Evolutionary conservation across 2,329 filamentous ascomycete genomes (phyloP).

Genomic region (Graphium sp.): DNA sequence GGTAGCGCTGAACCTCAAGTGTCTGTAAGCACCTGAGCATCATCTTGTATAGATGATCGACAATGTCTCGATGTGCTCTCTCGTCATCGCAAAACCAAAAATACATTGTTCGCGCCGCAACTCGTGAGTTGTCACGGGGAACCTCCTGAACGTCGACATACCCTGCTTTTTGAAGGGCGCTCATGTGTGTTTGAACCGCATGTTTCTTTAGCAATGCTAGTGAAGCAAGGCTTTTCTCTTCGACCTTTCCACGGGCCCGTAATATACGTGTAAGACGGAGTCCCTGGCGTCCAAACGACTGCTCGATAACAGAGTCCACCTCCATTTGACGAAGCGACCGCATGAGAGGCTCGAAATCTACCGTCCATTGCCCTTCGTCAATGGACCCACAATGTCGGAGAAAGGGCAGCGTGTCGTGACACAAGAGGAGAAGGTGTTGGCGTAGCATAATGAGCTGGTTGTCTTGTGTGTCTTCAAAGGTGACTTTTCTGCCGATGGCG

Average conservation of each 20-base stretch:
- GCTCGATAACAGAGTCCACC: constrained; percentile 65
- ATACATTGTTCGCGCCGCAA: constrained; percentile 72
- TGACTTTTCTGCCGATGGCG: constrained; percentile 22
- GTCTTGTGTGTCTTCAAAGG: constrained; percentile 36
- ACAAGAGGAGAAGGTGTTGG: constrained; percentile 56
- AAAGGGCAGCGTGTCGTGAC: constrained; percentile 53
- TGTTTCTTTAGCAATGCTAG: constrained; percentile 71
- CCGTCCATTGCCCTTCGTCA: constrained; percentile 59
- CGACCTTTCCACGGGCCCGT: constrained; percentile 76
- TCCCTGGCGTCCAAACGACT: constrained; percentile 59
- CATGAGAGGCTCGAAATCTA: constrained; percentile 65
- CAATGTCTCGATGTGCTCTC: constrained; percentile 48
- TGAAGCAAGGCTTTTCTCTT: constrained; percentile 75
- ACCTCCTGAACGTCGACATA: constrained; percentile 89
- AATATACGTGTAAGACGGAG: constrained; percentile 76
- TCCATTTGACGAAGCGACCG: constrained; percentile 57
- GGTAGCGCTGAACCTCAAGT: constrained; percentile 56
- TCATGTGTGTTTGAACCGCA: constrained; percentile 71
- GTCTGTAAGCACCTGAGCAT: constrained; percentile 79
- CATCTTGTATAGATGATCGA: constrained; percentile 75
- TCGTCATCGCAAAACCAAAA: constrained; percentile 82
- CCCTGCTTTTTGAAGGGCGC: constrained; percentile 71
- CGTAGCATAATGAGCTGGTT: constrained; percentile 13
- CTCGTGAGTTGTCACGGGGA: constrained; percentile 68
- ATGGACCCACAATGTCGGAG: constrained; percentile 47